Conservation (phyloP, 108 stramenopile genomes). For the Skeletonema marinoi region DNA sequence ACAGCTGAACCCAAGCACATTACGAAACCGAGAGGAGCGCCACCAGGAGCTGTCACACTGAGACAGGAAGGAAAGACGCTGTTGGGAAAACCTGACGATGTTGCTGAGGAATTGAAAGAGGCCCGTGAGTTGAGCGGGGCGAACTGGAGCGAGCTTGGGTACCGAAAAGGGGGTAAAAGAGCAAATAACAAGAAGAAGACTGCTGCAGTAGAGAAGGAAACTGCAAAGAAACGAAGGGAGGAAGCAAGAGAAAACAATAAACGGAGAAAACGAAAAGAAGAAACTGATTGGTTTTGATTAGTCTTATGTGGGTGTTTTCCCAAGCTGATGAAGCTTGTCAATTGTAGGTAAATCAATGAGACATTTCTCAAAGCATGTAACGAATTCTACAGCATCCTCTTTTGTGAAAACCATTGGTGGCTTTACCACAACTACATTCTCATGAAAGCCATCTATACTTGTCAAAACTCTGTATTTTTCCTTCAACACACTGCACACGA, state of each 20-base stretch:
- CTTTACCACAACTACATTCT: slow-evolving; percentile 94
- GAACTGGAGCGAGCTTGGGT: slow-evolving; percentile 62
- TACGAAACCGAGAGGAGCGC: slow-evolving; percentile 82
- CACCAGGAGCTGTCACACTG: slow-evolving; percentile 82
- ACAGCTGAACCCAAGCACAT: slow-evolving; percentile 86
- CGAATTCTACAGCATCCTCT: slow-evolving; percentile 73
- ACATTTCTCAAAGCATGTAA: slow-evolving; percentile 62
- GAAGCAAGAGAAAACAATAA: slow-evolving; percentile 47
- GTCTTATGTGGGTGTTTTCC: slow-evolving; percentile 43
- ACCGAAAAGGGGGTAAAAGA: slow-evolving; percentile 51
- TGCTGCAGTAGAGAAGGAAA: slow-evolving; percentile 37
- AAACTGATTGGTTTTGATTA: slow-evolving; percentile 18
- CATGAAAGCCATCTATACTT: slow-evolving; percentile 86
- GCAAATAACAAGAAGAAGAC: slow-evolving; percentile 77
- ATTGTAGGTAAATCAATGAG: slow-evolving; percentile 39
- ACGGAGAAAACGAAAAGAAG: slow-evolving; percentile 39
- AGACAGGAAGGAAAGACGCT: slow-evolving; percentile 74
- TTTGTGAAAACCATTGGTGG: slow-evolving; percentile 92
- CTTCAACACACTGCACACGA: slow-evolving; percentile 75
- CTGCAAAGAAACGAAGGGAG: slow-evolving; percentile 30
- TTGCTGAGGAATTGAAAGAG: slow-evolving; percentile 70
- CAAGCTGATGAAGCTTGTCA: slow-evolving; percentile 14
- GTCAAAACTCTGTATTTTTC: slow-evolving; percentile 78
- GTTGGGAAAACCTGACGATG: slow-evolving; percentile 70
- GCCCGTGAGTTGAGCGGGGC: slow-evolving; percentile 73